phyloP scores from a whole-genome alignment of 768 basidiomycete species.

The Pisolithus tinctorius region DNA sequence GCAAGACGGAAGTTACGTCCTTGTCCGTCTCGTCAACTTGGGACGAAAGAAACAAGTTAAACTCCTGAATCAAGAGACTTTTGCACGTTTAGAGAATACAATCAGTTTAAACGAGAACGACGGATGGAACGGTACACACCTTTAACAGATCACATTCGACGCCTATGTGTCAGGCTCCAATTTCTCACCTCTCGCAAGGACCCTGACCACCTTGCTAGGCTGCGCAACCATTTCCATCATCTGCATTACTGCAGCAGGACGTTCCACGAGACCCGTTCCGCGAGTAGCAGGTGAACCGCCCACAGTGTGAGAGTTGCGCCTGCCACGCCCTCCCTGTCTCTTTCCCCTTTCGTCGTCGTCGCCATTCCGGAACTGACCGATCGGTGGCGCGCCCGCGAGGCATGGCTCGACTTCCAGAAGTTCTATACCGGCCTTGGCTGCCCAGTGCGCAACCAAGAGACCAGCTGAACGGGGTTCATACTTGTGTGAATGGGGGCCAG shows the following conservation, averaged over 20 bases:
- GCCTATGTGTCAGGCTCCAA: slow-evolving; percentile 46
- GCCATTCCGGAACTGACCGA: slow-evolving; percentile 14
- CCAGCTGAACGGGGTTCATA: slow-evolving; percentile 64
- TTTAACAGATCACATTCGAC: slow-evolving; percentile 3
- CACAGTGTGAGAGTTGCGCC: slow-evolving; percentile 20
- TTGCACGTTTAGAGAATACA: background rate
- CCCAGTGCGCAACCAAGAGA: slow-evolving; percentile 61
- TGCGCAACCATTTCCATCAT: slow-evolving; percentile 78
- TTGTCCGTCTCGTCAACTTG: background rate
- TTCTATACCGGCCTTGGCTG: slow-evolving; percentile 50
- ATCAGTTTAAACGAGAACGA: background rate
- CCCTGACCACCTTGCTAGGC: slow-evolving; percentile 68
- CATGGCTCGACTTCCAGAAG: slow-evolving; percentile 46
- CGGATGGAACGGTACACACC: background rate
- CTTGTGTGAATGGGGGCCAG: slow-evolving; percentile 45
- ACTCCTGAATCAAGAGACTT: background rate
- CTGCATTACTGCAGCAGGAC: slow-evolving; percentile 69
- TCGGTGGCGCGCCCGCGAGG: slow-evolving; percentile 6
- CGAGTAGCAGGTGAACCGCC: slow-evolving; percentile 13
- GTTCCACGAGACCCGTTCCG: slow-evolving; percentile 55
- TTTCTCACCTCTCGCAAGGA: slow-evolving; percentile 82
- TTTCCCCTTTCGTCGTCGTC: slow-evolving; percentile 31
- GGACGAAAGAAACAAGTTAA: background rate
- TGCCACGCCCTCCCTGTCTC: slow-evolving; percentile 21
- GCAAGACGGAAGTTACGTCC: background rate